Conservation (phyloP, 2,329 filamentous ascomycete species). For the Paecilomyces dactylethromorphus region DNA sequence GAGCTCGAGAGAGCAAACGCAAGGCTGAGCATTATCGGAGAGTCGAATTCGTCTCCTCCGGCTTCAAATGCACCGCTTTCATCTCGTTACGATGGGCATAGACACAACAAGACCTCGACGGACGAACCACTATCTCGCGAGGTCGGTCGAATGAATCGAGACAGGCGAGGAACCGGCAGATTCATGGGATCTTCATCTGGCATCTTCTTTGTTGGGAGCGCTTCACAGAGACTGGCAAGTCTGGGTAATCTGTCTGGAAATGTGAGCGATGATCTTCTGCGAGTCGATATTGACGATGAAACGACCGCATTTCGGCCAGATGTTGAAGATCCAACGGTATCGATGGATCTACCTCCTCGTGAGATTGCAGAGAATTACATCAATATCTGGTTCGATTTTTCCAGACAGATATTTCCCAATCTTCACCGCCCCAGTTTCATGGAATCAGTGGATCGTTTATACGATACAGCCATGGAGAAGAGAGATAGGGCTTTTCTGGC, state of each 20-base stretch:
- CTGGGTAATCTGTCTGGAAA: slow-evolving; percentile 2
- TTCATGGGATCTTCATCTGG: slow-evolving; percentile 10
- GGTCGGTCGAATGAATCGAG: slow-evolving; percentile 8
- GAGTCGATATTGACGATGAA: not conserved
- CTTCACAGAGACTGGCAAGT: slow-evolving; percentile 6
- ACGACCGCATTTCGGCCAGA: not conserved
- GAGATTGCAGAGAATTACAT: slow-evolving; percentile 6
- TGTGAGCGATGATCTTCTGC: slow-evolving; percentile 6
- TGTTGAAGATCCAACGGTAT: slow-evolving; percentile 4
- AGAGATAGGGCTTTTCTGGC: slow-evolving; percentile 4
- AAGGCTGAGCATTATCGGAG: not conserved
- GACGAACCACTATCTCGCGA: slow-evolving; percentile 9
- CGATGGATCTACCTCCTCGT: slow-evolving; percentile 3
- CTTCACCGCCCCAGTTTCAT: slow-evolving; percentile 8
- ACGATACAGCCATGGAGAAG: not conserved
- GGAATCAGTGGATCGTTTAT: slow-evolving; percentile 4
- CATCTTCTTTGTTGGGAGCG: slow-evolving; percentile 9
- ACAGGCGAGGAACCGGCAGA: slow-evolving; percentile 5
- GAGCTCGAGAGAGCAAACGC: slow-evolving; percentile 4
- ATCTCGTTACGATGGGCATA: not conserved
- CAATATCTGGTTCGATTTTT: slow-evolving; percentile 8
- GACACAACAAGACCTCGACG: not conserved
- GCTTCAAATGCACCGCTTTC: not conserved
- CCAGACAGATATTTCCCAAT: slow-evolving; percentile 9
- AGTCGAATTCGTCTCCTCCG: not conserved